Evolutionary conservation across 2,329 filamentous ascomycete species (phyloP).

Genomic region (Coniochaeta sp.): DNA sequence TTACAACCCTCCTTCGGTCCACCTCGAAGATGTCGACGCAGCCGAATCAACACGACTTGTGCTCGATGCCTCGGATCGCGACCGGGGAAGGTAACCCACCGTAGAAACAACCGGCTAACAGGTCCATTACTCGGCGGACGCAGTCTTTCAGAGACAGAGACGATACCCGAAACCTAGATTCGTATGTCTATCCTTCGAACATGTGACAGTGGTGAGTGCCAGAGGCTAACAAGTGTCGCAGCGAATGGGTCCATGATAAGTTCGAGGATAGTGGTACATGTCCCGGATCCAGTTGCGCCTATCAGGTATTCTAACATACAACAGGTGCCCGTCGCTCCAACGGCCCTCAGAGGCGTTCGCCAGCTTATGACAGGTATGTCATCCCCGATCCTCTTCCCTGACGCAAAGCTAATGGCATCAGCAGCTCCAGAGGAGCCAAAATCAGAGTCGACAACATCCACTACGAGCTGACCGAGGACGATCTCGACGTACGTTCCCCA

Average conservation of each 20-base stretch:
- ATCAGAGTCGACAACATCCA: conserved; percentile 85
- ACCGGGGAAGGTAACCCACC: conserved; percentile 25
- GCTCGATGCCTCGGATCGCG: conserved; percentile 26
- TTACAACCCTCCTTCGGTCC: conserved; percentile 17
- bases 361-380: conserved; percentile 22
- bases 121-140: conserved; percentile 30
- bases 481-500: conserved; percentile 58
- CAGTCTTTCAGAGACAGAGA: conserved; percentile 57
- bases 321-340: conserved; percentile 13
- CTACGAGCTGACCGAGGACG: conserved; percentile 81
- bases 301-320: conserved; percentile 4
- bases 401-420: conserved; percentile 19
- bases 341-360: conserved; percentile 21
- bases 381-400: neutral
- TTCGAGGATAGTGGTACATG: conserved; percentile 65
- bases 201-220: neutral
- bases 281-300: neutral
- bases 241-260: conserved; percentile 92
- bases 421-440: conserved; percentile 56
- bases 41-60: conserved; percentile 15
- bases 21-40: conserved; percentile 20
- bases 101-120: conserved; percentile 36
- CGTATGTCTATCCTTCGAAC: conserved; percentile 38
- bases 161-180: conserved; percentile 62
- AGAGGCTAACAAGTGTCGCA: conserved; percentile 27